phyloP scores from a whole-genome alignment of 2,329 filamentous ascomycete genomes.

The Alternaria burnsii region DNA sequence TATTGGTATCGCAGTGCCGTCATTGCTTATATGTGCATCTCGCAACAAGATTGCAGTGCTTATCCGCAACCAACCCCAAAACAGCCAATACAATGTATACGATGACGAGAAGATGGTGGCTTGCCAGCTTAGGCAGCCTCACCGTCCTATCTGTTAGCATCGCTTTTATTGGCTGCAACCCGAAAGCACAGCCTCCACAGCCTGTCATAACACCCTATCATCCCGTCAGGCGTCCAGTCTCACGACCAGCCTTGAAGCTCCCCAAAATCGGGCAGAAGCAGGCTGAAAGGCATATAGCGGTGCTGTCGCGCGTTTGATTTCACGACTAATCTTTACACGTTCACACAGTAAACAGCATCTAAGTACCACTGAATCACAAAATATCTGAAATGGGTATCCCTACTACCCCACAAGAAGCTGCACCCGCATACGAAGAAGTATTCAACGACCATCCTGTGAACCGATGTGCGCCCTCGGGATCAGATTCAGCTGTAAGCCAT shows the following conservation, averaged over 20 bases:
- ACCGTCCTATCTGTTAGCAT: neutral
- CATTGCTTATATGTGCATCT: neutral
- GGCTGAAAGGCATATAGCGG: neutral
- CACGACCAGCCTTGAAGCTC: neutral
- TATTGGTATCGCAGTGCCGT: neutral
- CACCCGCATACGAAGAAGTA: constrained; percentile 42
- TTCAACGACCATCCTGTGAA: constrained; percentile 36
- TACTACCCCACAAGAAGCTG: constrained; percentile 27
- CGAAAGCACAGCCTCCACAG: constrained; percentile 20
- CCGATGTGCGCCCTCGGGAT: constrained; percentile 24
- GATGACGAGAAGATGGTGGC: constrained; percentile 10
- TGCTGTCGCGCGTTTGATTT: neutral
- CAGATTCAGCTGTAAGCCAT: constrained; percentile 26
- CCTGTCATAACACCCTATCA: neutral
- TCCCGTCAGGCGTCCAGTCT: constrained; percentile 2
- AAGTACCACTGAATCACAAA: neutral
- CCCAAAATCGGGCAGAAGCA: neutral
- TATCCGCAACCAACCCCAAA: neutral
- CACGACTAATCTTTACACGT: neutral
- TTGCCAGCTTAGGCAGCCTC: neutral
- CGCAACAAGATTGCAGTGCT: neutral
- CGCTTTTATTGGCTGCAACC: neutral
- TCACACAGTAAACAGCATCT: neutral
- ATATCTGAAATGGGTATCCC: constrained; percentile 29
- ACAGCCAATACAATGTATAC: constrained; percentile 5